phyloP scores from a whole-genome alignment of 352 stramenopile species.

The Phytopythium kandeliae region DNA sequence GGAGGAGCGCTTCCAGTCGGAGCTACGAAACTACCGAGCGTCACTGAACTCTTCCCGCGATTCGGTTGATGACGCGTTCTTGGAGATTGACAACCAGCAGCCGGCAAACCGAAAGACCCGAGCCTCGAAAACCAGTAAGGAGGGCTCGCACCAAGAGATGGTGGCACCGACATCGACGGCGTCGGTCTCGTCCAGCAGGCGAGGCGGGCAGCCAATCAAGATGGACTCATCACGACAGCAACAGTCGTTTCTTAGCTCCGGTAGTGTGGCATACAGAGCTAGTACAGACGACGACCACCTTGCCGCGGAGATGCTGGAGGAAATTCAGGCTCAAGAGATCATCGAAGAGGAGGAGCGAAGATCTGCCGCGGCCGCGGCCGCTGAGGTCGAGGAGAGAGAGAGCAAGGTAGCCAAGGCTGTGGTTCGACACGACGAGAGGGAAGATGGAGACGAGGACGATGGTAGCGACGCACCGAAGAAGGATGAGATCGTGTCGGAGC shows the following conservation, averaged over 20 bases:
- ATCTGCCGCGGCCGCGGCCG: constrained; percentile 9
- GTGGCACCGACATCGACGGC: background rate
- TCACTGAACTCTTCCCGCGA: constrained; percentile 65
- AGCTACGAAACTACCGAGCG: constrained; percentile 28
- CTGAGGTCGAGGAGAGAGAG: constrained; percentile 5
- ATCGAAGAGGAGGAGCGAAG: constrained; percentile 21
- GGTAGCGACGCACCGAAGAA: background rate
- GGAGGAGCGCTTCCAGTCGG: constrained; percentile 35
- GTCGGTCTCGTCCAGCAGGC: constrained; percentile 4
- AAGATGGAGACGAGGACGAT: background rate
- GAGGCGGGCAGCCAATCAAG: background rate
- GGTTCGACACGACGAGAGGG: background rate
- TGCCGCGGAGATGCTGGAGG: constrained; percentile 37
- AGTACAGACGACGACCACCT: constrained; percentile 24
- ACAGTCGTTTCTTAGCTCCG: background rate
- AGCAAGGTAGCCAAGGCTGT: constrained; percentile 5
- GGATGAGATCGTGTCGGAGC: constrained; percentile 38
- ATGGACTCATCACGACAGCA: background rate
- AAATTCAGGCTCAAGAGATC: constrained; percentile 41
- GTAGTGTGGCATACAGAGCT: background rate
- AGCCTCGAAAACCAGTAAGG: background rate
- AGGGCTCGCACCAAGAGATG: background rate
- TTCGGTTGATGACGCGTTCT: constrained; percentile 73
- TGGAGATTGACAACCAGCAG: constrained; percentile 17
- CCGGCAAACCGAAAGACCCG: constrained; percentile 1